Percentiles rank a stretch among this genome's conserved stretches.
phyloP scores from a whole-genome alignment of 176 grass and related monocot genomes.

The Sorghum bicolor region DNA sequence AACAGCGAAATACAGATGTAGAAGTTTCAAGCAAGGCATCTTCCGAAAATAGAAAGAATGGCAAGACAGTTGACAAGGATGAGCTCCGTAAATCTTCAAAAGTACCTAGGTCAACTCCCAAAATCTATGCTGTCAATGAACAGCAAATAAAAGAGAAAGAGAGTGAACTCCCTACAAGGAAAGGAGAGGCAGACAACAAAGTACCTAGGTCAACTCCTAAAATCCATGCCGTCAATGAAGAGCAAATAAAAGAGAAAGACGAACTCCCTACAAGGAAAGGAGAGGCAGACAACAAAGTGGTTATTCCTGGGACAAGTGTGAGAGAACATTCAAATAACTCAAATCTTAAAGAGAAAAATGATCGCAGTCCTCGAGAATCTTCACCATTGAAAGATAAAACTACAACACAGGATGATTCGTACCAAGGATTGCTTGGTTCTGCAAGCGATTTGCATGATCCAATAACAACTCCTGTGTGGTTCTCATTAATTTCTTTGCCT shows the following conservation, averaged over 20 bases:
- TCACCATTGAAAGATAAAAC: slow-evolving; percentile 30
- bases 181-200: slow-evolving; percentile 45
- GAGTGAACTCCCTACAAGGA: slow-evolving; percentile 17
- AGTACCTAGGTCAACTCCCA: slow-evolving; percentile 41
- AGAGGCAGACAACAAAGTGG: slow-evolving; percentile 17
- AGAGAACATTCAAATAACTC: slow-evolving; percentile 32
- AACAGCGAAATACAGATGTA: slow-evolving; percentile 58
- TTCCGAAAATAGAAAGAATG: slow-evolving; percentile 53
- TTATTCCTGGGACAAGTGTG: slow-evolving; percentile 35
- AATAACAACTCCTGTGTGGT: slow-evolving; percentile 62
- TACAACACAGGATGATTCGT: slow-evolving; percentile 24
- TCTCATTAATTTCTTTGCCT: slow-evolving; percentile 68
- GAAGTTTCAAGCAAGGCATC: slow-evolving; percentile 34
- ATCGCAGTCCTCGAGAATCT: slow-evolving; percentile 26
- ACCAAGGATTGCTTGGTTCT: slow-evolving; percentile 34
- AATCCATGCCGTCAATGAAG: slow-evolving; percentile 33
- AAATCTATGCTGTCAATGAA: slow-evolving; percentile 37
- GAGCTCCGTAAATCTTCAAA: slow-evolving; percentile 71
- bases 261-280: slow-evolving; percentile 26
- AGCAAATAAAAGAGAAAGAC: slow-evolving; percentile 42
- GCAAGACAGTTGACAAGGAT: slow-evolving; percentile 46
- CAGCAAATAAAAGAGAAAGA: slow-evolving; percentile 43
- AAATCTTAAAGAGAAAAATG: slow-evolving; percentile 42
- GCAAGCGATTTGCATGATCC: slow-evolving; percentile 34
- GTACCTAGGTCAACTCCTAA: slow-evolving; percentile 43